Conservation (phyloP, 768 basidiomycete genomes). For the Lactarius deliciosus region DNA sequence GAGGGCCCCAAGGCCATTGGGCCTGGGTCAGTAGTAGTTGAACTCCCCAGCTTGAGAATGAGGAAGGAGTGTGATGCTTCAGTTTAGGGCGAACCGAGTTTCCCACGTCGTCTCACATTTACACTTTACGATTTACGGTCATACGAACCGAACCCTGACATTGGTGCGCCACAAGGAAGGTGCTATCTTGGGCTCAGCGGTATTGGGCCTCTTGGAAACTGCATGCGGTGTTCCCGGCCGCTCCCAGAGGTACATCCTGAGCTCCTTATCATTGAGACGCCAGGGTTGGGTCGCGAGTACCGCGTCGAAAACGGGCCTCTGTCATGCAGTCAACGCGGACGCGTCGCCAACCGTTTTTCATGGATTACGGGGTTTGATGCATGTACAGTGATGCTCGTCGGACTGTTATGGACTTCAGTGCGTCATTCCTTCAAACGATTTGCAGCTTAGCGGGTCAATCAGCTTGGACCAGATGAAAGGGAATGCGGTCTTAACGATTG, state of each 20-base stretch:
- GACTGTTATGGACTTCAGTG: constrained; percentile 33
- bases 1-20: neutral
- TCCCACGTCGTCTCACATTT: constrained; percentile 33
- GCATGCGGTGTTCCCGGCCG: constrained; percentile 42
- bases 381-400: constrained; percentile 32
- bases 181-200: constrained; percentile 12
- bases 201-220: constrained; percentile 12
- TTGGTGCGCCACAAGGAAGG: neutral
- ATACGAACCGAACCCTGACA: neutral
- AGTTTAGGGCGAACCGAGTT: neutral
- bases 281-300: constrained; percentile 54
- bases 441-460: neutral
- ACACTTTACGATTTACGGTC: constrained; percentile 35
- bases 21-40: constrained; percentile 6
- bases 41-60: constrained; percentile 16
- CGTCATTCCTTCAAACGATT: constrained; percentile 38
- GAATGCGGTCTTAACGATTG: constrained; percentile 7
- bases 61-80: neutral
- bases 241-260: constrained; percentile 49
- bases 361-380: constrained; percentile 42
- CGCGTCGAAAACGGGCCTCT: constrained; percentile 55
- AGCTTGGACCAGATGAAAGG: neutral
- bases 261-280: constrained; percentile 46
- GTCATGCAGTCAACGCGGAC: constrained; percentile 43
- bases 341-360: constrained; percentile 36